Conservation (phyloP, 179 eudicot species). For the Amaranthus tricolor region DNA sequence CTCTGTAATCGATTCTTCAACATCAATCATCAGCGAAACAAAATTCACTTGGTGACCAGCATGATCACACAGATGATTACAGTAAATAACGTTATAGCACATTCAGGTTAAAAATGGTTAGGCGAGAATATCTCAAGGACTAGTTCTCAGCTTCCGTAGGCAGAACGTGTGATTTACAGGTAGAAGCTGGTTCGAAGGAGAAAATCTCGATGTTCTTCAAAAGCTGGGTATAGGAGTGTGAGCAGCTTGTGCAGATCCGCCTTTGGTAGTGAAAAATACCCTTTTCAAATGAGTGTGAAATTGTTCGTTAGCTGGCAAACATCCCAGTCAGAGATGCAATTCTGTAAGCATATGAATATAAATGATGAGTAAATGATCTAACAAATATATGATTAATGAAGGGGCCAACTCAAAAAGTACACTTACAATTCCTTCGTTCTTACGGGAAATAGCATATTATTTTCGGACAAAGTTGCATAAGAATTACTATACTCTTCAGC, state of each 20-base stretch:
- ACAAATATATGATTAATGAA: background rate
- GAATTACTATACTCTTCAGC: too few relatives aligned
- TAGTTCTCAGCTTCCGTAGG: constrained; percentile 13
- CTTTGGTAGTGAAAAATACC: background rate
- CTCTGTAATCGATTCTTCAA: constrained; percentile 15
- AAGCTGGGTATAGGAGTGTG: background rate
- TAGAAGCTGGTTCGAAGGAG: background rate
- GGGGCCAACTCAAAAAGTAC: background rate
- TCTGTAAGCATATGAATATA: constrained; percentile 11
- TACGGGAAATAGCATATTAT: background rate
- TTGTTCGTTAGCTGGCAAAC: constrained; percentile 1
- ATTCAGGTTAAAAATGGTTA: constrained; percentile 17
- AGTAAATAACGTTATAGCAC: constrained; percentile 19
- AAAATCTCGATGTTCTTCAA: constrained; percentile 2
- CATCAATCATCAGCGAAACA: constrained; percentile 21
- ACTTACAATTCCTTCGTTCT: too few relatives aligned
- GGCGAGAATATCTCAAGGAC: constrained; percentile 14
- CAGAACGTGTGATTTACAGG: constrained; percentile 19
- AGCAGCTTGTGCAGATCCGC: constrained; percentile 15
- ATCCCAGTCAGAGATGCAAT: background rate
- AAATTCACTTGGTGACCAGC: constrained; percentile 21
- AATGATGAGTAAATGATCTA: constrained; percentile 8
- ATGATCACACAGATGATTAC: constrained; percentile 20
- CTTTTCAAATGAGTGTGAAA: constrained; percentile 3
- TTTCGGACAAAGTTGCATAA: background rate